Conservation (phyloP, 345 rosid genomes). For the Linum lewisii region DNA sequence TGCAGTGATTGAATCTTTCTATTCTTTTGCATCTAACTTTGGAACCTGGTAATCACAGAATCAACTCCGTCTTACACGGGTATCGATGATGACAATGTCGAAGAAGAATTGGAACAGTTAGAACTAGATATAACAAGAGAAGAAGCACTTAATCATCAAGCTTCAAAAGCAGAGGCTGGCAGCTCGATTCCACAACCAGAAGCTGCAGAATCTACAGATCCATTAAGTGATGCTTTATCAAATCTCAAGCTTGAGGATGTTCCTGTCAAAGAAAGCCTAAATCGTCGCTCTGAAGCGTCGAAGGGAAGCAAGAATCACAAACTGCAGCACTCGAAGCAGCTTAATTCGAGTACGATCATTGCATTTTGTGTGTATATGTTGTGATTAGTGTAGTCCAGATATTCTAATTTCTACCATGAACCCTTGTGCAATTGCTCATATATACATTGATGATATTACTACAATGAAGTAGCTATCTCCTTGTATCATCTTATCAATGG, state of each 20-base stretch:
- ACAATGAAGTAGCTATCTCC: not conserved
- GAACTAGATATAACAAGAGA: constrained; percentile 52
- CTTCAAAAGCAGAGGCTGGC: no score
- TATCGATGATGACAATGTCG: constrained; percentile 60
- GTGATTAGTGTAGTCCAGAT: not conserved
- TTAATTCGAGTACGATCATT: constrained; percentile 13
- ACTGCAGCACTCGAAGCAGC: constrained; percentile 39
- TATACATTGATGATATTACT: not conserved
- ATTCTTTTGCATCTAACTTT: constrained; percentile 5
- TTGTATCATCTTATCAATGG: not conserved
- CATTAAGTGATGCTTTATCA: constrained; percentile 39
- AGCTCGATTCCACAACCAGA: no score
- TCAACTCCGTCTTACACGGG: constrained; percentile 32
- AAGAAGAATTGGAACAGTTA: constrained; percentile 60
- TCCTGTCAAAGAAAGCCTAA: constrained; percentile 12
- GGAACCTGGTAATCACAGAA: constrained; percentile 30
- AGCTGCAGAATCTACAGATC: constrained; percentile 29
- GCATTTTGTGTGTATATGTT: not conserved
- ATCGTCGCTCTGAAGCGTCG: constrained; percentile 17
- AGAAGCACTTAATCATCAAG: constrained; percentile 15
- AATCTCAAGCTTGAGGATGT: constrained; percentile 46
- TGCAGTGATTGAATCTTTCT: not conserved
- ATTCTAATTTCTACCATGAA: not conserved
- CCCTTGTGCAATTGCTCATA: not conserved
- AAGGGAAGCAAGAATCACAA: constrained; percentile 23